A percentile compares a stretch with the other conserved stretches of the same genome.
phyloP scores from a whole-genome alignment of 1,284 basidiomycete species.

The Microbotryum saponariae region DNA sequence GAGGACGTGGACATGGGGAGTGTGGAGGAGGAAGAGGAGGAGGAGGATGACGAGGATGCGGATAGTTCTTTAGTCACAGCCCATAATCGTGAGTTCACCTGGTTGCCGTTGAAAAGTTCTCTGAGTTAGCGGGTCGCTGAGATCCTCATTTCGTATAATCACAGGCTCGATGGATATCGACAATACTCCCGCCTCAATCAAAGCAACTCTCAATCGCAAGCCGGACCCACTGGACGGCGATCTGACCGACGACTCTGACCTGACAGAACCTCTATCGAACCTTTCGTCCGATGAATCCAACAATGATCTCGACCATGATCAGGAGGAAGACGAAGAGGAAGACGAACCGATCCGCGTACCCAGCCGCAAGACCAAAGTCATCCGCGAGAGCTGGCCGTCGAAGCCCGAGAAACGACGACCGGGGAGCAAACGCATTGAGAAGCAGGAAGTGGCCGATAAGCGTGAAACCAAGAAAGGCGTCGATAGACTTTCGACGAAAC shows the following conservation, averaged over 20 bases:
- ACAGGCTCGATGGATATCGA: no score
- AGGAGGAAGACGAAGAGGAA: conserved; percentile 18
- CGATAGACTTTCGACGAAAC: no score
- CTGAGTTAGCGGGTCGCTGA: no score
- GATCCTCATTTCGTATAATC: no score
- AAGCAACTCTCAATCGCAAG: no score
- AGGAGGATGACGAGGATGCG: not conserved
- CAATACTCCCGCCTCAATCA: no score
- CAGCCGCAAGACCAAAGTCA: not conserved
- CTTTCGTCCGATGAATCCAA: conserved; percentile 3
- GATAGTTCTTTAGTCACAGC: not conserved
- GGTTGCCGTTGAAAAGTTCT: no score
- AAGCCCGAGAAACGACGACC: no score
- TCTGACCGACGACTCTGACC: conserved; percentile 29
- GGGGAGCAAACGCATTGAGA: no score
- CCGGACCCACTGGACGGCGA: conserved; percentile 1
- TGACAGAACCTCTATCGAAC: conserved; percentile 34
- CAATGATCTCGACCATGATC: conserved; percentile 11
- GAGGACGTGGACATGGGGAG: not conserved
- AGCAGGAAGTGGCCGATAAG: no score
- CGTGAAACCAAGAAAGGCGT: no score
- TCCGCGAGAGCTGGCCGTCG: no score
- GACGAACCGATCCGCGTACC: not conserved
- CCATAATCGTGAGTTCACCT: not conserved
- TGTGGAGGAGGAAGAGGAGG: not conserved